These are phyloP conservation scores for Leishmania amazonensis DNA, from an alignment of 208 protist genomes.

Conservation along the genomic window DNA sequence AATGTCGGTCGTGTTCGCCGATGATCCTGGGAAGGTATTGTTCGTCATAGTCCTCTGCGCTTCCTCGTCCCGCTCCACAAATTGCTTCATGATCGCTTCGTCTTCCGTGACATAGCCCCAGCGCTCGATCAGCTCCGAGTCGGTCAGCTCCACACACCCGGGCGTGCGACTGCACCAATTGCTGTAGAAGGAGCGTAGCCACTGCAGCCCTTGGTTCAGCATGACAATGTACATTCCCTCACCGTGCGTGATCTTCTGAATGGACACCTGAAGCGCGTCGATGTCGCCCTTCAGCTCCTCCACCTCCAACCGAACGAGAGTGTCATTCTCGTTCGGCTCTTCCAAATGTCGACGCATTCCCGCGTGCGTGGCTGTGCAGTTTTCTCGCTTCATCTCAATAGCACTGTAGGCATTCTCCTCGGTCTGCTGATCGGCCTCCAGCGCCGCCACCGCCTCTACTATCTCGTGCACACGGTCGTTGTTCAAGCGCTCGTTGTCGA, in stretches of 20 bases:
- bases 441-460: background rate
- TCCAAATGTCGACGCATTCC: constrained; percentile 2
- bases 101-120: constrained; percentile 11
- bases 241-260: constrained; percentile 19
- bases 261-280: constrained; percentile 23
- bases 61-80: constrained; percentile 17
- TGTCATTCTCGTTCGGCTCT: constrained; percentile 6
- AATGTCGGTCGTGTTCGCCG: constrained; percentile 11
- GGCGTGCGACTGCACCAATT: constrained; percentile 11
- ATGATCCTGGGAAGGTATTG: background rate
- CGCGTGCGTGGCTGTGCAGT: constrained; percentile 13
- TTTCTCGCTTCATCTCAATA: constrained; percentile 21
- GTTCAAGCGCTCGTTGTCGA: background rate
- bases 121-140: constrained; percentile 29
- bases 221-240: constrained; percentile 26
- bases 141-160: constrained; percentile 24
- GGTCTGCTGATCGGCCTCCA: constrained; percentile 12
- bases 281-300: constrained; percentile 21
- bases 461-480: constrained; percentile 2
- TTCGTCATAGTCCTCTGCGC: constrained; percentile 13
- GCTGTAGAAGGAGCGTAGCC: constrained; percentile 18
- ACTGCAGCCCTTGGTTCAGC: constrained; percentile 18
- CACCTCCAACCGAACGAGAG: background rate
- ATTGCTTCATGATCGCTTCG: constrained; percentile 16
- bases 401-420: constrained; percentile 9